Percentiles rank a stretch among this genome's conserved stretches.
phyloP scores from a whole-genome alignment of 2,329 filamentous ascomycete genomes.

The Didymella arachidicola region DNA sequence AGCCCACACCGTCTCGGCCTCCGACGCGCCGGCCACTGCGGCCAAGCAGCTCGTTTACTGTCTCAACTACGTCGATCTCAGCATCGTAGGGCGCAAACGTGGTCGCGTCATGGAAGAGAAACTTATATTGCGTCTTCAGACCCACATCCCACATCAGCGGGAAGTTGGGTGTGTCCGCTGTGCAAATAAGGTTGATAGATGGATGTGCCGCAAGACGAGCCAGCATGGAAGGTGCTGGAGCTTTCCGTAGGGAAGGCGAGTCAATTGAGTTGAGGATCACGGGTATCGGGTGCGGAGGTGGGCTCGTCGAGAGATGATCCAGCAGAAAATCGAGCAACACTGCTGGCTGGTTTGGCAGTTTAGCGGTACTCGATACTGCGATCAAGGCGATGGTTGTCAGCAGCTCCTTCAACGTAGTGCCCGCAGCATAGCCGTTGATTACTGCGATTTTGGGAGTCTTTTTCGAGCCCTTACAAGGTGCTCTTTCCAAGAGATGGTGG shows the following conservation, averaged over 20 bases:
- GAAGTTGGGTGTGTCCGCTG: conserved; percentile 88
- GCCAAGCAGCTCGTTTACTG: conserved; percentile 86
- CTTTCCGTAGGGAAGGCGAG: conserved; percentile 75
- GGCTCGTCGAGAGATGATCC: conserved; percentile 61
- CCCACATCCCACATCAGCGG: conserved; percentile 88
- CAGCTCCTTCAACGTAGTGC: conserved; percentile 72
- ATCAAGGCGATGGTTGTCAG: conserved; percentile 73
- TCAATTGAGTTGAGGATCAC: conserved; percentile 89
- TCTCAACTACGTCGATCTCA: conserved; percentile 86
- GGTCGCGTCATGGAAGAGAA: conserved; percentile 92
- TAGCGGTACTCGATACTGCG: conserved; percentile 60
- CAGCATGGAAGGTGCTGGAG: conserved; percentile 73
- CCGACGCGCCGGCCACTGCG: conserved; percentile 80
- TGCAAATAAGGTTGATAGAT: conserved; percentile 75
- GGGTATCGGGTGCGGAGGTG: conserved; percentile 60
- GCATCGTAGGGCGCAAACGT: conserved; percentile 79
- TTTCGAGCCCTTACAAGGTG: conserved; percentile 40
- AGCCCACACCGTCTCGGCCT: conserved; percentile 89
- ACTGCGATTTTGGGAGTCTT: conserved; percentile 73
- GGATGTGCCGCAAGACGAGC: conserved; percentile 78
- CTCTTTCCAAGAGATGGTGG: conserved; percentile 46
- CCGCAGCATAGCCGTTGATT: conserved; percentile 82
- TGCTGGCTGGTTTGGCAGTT: conserved; percentile 69
- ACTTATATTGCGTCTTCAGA: conserved; percentile 81
- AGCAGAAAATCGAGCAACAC: conserved; percentile 74